Base-by-base conservation (phyloP, 2,329 filamentous ascomycete genomes). In the Harringtonia lauricola region DNA sequence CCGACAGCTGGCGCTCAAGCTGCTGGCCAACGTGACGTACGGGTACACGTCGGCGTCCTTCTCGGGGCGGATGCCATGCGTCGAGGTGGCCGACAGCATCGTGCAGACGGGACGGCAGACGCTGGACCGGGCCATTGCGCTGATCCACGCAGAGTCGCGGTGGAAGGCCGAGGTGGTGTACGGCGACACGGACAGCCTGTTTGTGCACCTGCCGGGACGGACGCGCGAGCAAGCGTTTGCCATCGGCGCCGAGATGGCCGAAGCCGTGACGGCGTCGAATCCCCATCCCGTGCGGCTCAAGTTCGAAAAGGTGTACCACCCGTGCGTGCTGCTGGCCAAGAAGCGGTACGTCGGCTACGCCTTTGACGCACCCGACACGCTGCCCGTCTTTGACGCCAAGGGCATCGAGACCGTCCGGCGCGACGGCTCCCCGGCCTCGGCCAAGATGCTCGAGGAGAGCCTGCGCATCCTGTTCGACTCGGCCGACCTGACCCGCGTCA, bases 321-420 rank as follows among this genome's bases (percentile, higher is more conserved):
- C 94, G 0, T 96, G 90, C 58, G 80, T 96, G 0, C 72, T 98
- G 5, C 73, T 98, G 0, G 88, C 94, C 17, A 98, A 98, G 67
- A 98, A 98, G 59, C 83, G 92, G 44, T 98, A 98, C 54, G 94
- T 96, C 4, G 94, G 94, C 7, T 95, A 95, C 70, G 95, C 95
- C 59, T 98, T 94, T 64, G 92, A 98, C 58, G 76, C 71, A 51
- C 76, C 74, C 31, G 69, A 98, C 57, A 66, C 60, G 9, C 78
- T 81, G 51, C 90, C 92, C 1, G 85, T 94, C 1, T 96, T 96
- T 52, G 94, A 98, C 59, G 94, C 92, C 45, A 98, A 98, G 62
- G 92, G 94, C 26, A 98, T 96, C 50, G 94, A 98, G 67, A 98
- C 94, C 0, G 90, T 98, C 8, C 81, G 94, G 2, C 78, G 92